phyloP scores from a whole-genome alignment of 208 protist genomes.

The Acanthamoeba quina region DNA sequence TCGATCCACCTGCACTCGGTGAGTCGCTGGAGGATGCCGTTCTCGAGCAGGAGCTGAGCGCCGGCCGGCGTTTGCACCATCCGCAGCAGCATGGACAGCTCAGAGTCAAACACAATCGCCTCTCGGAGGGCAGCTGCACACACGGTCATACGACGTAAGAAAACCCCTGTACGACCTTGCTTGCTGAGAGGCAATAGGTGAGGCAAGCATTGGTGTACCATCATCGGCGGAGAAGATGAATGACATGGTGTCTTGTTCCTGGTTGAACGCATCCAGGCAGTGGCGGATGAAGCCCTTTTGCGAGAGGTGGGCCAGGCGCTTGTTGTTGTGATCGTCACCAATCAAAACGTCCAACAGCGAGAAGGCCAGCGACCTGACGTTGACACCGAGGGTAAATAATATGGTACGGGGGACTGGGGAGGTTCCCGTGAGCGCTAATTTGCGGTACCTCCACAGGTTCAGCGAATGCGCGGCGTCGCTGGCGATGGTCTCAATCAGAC shows the following conservation, averaged over 20 bases:
- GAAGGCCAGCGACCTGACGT: constrained; percentile 52
- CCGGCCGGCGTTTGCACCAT: constrained; percentile 61
- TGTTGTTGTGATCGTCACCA: constrained; percentile 52
- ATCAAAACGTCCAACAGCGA: constrained; percentile 53
- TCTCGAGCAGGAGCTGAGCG: constrained; percentile 52
- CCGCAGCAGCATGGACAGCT: constrained; percentile 61
- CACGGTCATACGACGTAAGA: neutral
- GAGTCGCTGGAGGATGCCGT: constrained; percentile 65
- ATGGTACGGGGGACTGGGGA: neutral
- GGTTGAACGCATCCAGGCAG: constrained; percentile 63
- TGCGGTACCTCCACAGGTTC: constrained; percentile 65
- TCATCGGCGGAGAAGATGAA: constrained; percentile 51
- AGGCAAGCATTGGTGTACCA: too few species aligned
- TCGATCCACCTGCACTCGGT: constrained; percentile 69
- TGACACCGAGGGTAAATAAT: neutral
- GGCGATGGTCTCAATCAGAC: constrained; percentile 50
- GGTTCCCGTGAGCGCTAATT: neutral
- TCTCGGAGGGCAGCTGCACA: constrained; percentile 44
- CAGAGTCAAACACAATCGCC: constrained; percentile 49
- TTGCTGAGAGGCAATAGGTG: neutral
- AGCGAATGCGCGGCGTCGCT: constrained; percentile 43
- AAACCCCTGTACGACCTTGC: neutral
- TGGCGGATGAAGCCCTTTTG: constrained; percentile 59
- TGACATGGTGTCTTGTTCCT: constrained; percentile 36
- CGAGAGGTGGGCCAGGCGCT: constrained; percentile 16